Evolutionary conservation across 176 grass and related monocot genomes (phyloP).

Genomic region (Oryza coarctata): DNA sequence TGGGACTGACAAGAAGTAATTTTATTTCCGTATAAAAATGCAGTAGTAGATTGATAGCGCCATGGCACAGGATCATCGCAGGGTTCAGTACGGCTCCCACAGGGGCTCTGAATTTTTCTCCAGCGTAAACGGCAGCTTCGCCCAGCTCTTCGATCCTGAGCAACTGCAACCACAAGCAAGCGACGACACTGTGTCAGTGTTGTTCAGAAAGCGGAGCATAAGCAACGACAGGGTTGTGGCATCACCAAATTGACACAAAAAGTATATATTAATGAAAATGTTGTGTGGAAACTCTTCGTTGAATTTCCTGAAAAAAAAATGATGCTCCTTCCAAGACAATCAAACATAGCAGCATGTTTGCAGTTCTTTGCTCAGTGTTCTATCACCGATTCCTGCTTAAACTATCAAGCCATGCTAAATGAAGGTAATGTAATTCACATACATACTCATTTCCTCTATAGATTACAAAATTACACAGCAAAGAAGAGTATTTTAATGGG

Average conservation of each 20-base stretch:
- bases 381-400: neutral
- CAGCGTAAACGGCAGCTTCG: slow-evolving; percentile 62
- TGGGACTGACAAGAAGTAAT: neutral
- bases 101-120: slow-evolving; percentile 81
- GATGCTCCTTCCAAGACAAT: too few species aligned
- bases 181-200: neutral
- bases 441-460: neutral
- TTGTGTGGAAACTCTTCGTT: neutral
- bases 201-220: neutral
- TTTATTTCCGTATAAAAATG: slow-evolving; percentile 28
- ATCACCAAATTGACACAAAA: neutral
- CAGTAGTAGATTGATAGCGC: neutral
- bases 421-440: neutral
- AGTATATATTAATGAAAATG: too few species aligned
- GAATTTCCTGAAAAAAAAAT: neutral
- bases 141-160: slow-evolving; percentile 98
- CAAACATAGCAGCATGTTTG: neutral
- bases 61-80: neutral
- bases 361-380: neutral
- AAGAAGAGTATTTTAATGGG: neutral
- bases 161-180: slow-evolving; percentile 47
- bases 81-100: slow-evolving; percentile 75
- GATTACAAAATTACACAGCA: neutral
- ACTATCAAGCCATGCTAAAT: neutral
- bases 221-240: neutral